Evolutionary conservation across 139 green algal genomes (phyloP).

Genomic region (Chlorella sorokiniana): DNA sequence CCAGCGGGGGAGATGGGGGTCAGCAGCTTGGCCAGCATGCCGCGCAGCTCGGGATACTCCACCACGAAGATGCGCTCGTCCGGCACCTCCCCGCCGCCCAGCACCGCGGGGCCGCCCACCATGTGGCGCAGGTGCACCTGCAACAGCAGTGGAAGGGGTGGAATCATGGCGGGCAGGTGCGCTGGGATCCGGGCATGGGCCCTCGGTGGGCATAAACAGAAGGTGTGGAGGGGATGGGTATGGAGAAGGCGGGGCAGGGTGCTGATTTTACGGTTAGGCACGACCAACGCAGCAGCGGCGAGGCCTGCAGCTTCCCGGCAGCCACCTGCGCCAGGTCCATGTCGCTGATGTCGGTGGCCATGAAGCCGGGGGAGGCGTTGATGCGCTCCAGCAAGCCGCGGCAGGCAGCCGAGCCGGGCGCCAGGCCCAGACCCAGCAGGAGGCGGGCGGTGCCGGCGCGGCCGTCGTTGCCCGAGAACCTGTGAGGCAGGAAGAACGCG

Average conservation of each 20-base stretch:
- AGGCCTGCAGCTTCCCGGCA: no score
- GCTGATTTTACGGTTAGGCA: no score
- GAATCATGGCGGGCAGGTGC: no score
- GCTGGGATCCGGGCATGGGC: no score
- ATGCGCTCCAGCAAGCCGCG: slow-evolving; percentile 65
- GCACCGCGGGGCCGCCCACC: slow-evolving; percentile 78
- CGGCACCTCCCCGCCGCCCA: slow-evolving; percentile 65
- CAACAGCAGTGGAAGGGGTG: not conserved
- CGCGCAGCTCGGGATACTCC: slow-evolving; percentile 90
- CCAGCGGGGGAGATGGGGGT: slow-evolving; percentile 74
- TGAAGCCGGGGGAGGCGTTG: slow-evolving; percentile 52
- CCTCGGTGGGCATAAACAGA: no score
- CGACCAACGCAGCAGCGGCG: no score
- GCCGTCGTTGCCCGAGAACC: not conserved
- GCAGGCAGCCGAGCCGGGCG: slow-evolving; percentile 39
- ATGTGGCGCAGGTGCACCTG: slow-evolving; percentile 91
- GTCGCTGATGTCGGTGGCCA: slow-evolving; percentile 76
- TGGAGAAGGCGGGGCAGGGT: no score
- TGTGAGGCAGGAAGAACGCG: not conserved
- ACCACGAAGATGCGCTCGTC: slow-evolving; percentile 86
- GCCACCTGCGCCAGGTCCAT: slow-evolving; percentile 71
- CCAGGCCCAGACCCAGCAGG: slow-evolving; percentile 73
- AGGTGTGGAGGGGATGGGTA: no score
- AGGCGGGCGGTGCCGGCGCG: slow-evolving; percentile 56
- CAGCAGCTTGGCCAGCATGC: slow-evolving; percentile 88